Evolutionary conservation across 192 early-diverging fungal species (phyloP), one percentile per base, ranked within the genome.

Genomic region (Podila epigama): DNA sequence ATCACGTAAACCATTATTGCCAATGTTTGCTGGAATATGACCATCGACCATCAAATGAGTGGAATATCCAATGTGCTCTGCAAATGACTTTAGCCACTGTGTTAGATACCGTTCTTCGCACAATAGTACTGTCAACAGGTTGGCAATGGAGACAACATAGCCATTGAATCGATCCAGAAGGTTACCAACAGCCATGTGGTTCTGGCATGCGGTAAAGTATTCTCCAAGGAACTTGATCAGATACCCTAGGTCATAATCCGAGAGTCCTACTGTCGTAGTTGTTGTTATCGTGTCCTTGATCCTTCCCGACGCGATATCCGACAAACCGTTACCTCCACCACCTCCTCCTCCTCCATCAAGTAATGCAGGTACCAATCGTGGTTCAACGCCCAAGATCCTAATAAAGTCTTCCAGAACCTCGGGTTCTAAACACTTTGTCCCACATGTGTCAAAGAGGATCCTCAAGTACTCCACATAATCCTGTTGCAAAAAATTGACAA

Each of bases 381-480:
- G 73, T 50, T 77, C 73, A 5, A 64, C 73, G 25, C 73, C 73
- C 73, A 77, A 50, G 27, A 77, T 77, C 1, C 73, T 65, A 16
- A 68, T 68, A 40, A 64, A 77, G 25, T 77, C 73, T 37, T 77
- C 61, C 28, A 77, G 51, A 5, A 64, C 73, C 32, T 77, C 73
- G 9, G 73, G 73, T 35, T 77, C 73, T 11, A 77, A 12, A 37
- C 73, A 68, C 73, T 68, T 77, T 4, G 60, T 77, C 1, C 65
- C 73, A 27, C 73, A 77, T 12, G 73, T 77, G 50, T 77, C 56
- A 25, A 77, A 77, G 5, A 77, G 40, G 50, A 68, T 77, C 31
- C 73, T 5, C 11, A 77, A 56, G 27, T 77, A 77, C 20, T 77
- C 73, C 18, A 77, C 51, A 54, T 68, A 68, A 27, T 77, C 73